Evolutionary conservation across 805 yeast species (phyloP), one percentile per base, ranked within the genome.

Genomic region (Saturnispora halmiae): DNA sequence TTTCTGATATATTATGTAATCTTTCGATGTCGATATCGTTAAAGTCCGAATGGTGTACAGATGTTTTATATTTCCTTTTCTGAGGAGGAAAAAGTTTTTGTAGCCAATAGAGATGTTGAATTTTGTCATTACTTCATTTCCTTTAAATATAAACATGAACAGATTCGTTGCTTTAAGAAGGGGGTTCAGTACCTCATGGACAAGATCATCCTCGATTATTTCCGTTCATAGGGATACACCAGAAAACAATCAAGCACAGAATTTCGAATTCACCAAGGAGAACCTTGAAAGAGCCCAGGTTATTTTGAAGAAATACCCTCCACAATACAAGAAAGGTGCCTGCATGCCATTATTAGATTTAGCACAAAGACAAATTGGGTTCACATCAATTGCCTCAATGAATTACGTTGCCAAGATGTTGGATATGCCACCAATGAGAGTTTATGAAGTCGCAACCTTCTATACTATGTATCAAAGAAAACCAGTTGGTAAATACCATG

Each of bases 371-470:
- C 94, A 84, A 63, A 69, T 70, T 42, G 95, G 95, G 1, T 84
- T 79, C 68, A 81, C 92, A 32, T 82, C 94, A 31, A 81, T 84
- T 51, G 70, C 85, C 26, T 92, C 83, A 48, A 84, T 84, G 95
- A 83, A 84, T 67, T 81, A 85, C 58, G 94, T 84, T 38, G 95
- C 94, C 40, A 76, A 79, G 61, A 54, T 80, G 55, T 70, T 83
- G 53, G 90, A 82, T 54, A 81, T 85, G 79, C 95, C 95, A 24
- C 94, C 94, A 45, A 84, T 84, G 95, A 75, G 95, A 65, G 95
- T 84, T 24, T 84, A 84, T 61, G 94, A 84, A 61, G 95, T 84
- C 48, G 95, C 95, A 25, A 82, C 94, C 31, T 84, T 84, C 66
- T 84, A 84, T 65, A 84, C 95, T 51, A 85, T 84, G 95, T 84